Evolutionary conservation across 1,284 basidiomycete genomes (phyloP), one percentile per base, ranked within the genome.

Genomic region (Lentinula novae-zelandiae): DNA sequence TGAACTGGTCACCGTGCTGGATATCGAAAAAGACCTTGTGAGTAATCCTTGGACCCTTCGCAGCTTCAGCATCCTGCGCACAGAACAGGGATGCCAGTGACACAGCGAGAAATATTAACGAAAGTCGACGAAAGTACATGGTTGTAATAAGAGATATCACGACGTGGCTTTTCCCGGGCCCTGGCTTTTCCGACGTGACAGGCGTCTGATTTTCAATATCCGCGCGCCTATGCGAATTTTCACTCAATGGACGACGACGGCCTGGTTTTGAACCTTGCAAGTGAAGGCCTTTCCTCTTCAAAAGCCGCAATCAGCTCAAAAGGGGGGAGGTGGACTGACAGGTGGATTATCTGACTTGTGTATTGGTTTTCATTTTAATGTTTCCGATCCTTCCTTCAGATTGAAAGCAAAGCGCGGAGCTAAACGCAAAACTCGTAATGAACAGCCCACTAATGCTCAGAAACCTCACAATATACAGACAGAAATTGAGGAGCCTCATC

Each of bases 1-100:
- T 63, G 54, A 86, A 79, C 74, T 90, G 80, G 72, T 89, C 92
- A 34, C 93, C 93, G 75, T 96, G 93, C 69, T 90, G 87, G 64
- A 97, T 89, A 75, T 97, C 95, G 70, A 97, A 97, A 82, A 87
- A 97, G 69, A 97, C 90, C 77, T 90, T 93, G 84, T 92, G 78
- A 55, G 95, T 96, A 70, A 97, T 88, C 77, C 83, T 87, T 15
- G 95, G 95, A 15, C 87, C 86, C 67, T 89, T 92, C 13, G 81
- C 82, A n/a, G 89, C 89, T 67, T 90, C 88, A 17, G 77, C 89
- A 53, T 81, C 82, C 69, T 82, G 84, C 38, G 79, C 83, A 67
- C 80, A 90, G 73, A 90, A 86, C 67, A 93, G 77, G 0, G 89
- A 86, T 13, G 82, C 82, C 62, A 93, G 63, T 53, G 89, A 81